Base-by-base conservation (phyloP, 768 basidiomycete genomes). In the Imleria badia region DNA sequence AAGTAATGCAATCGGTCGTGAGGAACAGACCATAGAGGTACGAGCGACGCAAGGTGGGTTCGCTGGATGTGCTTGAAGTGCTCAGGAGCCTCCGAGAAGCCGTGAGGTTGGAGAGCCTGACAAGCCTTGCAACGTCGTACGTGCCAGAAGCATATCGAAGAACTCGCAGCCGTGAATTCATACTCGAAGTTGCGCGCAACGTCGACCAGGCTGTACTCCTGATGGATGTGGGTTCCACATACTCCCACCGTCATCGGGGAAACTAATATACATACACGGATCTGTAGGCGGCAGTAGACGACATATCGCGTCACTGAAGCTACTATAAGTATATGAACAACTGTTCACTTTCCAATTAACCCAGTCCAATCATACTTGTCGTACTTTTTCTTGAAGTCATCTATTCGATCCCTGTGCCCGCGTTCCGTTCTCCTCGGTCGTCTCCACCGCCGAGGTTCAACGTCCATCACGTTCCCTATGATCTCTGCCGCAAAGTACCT, bases 401-500 rank as follows among this genome's bases (percentile, higher is more conserved):
- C 73, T 48, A 91, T 83, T 48, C 95, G 77, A 46, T 87, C 83
- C 60, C 81, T 81, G 56, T 80, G 77, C 45, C 80, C 73, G 36
- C 80, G 80, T 62, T 96, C 94, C 43, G 94, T 73, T 58, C 81
- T 78, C 61, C 81, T 81, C 3, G 96, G 94, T 60, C 85, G 79
- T 49, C 89, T 75, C 96, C 96, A 99, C 60, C 78, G 78, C 51
- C 92, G 76, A 2, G 95, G 85, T 66, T 96, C 94, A 36, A 97
- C 66, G 13, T 93, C 94, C 45, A 99, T 75, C 52, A 97, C 67
- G 62, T 92, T 94, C 9, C 96, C 96, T 58, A 98, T 86, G 61
- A 98, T 96, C 71, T 99, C 96, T 17, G 83, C 86, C 0, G 94
- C 95, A 68, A 99, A 99, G 68, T 91, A 97, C 55, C 94, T 96